Base-by-base conservation (phyloP, 78 protist species). In the Cavenderia fasciculata region DNA sequence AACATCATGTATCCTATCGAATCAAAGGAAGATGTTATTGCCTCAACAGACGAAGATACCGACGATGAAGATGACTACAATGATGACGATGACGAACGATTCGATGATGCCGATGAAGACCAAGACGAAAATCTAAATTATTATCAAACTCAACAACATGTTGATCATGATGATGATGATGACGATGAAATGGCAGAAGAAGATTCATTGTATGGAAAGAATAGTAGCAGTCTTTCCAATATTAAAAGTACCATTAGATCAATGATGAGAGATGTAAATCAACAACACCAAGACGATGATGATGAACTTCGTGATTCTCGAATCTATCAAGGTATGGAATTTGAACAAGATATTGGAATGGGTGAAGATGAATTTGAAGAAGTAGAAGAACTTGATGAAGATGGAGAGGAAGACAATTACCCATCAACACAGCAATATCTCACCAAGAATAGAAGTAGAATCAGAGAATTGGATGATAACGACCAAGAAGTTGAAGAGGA, bases 91-190 rank as follows among this genome's bases (percentile, higher is more conserved):
- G 63, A 57, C n/a, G 16, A 36, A 27, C 31, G 38, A 8, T 43
- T 38, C 4, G 72, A 63, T 5, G 43, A 63, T 5, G 44, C 8
- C 3, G 69, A 61, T 21, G 69, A 34, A 4, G 69, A 61, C n/a
- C 43, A 61, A 7, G 6, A 34, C 29, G 69, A 61, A 2, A n/a
- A n/a, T n/a, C n/a, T n/a, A n/a, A n/a, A n/a, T n/a, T n/a, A n/a
- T n/a, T n/a, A n/a, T n/a, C n/a, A n/a, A n/a, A n/a, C n/a, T n/a
- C n/a, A n/a, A n/a, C n/a, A n/a, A n/a, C n/a, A n/a, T n/a, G n/a
- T n/a, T n/a, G n/a, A n/a, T n/a, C n/a, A n/a, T n/a, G 69, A 61
- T 4, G 69, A 63, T 12, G 72, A 63, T 16, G 72, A 63, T 63
- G 72, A 63, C 1, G 72, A 63, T 63, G 38, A 3, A 63, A 38